A percentile compares a stretch with the other conserved stretches of the same genome.
Conservation (phyloP, 768 basidiomycete genomes). For the Serendipita sp. region DNA sequence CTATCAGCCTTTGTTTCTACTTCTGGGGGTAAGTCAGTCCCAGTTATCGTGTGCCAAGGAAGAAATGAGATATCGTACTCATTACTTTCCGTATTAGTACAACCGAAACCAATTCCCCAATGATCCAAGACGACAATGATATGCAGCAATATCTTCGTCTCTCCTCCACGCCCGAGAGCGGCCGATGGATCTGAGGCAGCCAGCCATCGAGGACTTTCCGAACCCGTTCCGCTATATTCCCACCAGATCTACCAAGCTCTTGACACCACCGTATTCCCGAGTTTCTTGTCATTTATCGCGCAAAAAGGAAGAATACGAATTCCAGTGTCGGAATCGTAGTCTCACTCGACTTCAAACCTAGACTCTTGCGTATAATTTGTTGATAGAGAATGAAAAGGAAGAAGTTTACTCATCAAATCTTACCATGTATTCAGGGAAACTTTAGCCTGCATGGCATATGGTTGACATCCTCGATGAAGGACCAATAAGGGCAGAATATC, state of each 20-base stretch:
- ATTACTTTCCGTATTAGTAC: background rate
- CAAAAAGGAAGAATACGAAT: background rate
- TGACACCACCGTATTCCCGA: background rate
- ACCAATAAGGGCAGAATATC: too few relatives aligned
- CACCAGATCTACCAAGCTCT: background rate
- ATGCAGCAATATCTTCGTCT: conserved; percentile 3
- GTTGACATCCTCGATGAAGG: too few relatives aligned
- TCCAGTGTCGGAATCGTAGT: background rate
- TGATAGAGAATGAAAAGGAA: too few relatives aligned
- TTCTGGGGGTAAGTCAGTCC: background rate
- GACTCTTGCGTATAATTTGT: too few relatives aligned
- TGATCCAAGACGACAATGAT: background rate
- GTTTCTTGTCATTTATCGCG: background rate
- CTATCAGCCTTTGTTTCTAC: conserved; percentile 5
- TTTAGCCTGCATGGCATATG: too few relatives aligned
- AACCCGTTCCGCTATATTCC: background rate
- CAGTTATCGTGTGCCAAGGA: background rate
- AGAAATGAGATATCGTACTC: too few relatives aligned
- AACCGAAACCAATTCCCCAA: background rate
- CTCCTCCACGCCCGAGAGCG: background rate
- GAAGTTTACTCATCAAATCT: too few relatives aligned
- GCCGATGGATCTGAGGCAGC: background rate
- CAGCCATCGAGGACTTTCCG: background rate
- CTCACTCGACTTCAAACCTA: too few relatives aligned
- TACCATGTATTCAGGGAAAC: too few relatives aligned